Evolutionary conservation across 306 rosid species (phyloP).

Genomic region (Sicyos edulis): DNA sequence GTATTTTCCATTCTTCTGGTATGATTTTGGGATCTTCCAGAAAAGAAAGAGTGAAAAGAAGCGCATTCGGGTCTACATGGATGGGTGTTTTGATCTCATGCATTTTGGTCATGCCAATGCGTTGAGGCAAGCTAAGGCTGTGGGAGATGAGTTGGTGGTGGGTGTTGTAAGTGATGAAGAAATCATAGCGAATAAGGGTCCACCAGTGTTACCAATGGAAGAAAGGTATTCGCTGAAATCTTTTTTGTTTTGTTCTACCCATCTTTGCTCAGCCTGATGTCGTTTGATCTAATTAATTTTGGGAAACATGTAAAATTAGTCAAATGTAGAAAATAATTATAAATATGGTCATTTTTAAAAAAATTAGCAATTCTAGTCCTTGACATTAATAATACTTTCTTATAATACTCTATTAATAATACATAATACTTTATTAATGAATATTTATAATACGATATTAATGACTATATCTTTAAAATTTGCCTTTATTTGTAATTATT

Average conservation of each 20-base stretch:
- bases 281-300: no score
- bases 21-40: constrained; percentile 60
- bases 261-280: background rate
- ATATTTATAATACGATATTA: no score
- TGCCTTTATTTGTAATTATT: no score
- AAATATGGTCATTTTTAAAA: no score
- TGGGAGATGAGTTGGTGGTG: constrained; percentile 91
- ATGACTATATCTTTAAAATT: no score
- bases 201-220: constrained; percentile 84
- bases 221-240: constrained; percentile 53
- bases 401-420: no score
- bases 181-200: constrained; percentile 83
- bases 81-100: constrained; percentile 98
- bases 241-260: background rate
- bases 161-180: constrained; percentile 94
- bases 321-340: no score
- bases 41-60: constrained; percentile 63
- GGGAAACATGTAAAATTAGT: no score
- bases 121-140: constrained; percentile 90
- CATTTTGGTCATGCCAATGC: constrained; percentile 99
- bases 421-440: no score
- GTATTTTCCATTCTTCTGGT: constrained; percentile 51
- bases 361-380: no score
- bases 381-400: no score
- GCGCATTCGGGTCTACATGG: constrained; percentile 93